phyloP scores from a whole-genome alignment of 306 rosid species.

The Cucumis sativus region Cucumber_9930_V3 NC_026657.2:35930501-35931000 shows the following conservation, averaged over 20 bases:
- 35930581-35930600: not conserved
- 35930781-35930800: slow-evolving; percentile 90
- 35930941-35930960: not conserved
- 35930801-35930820: slow-evolving; percentile 65
- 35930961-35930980: slow-evolving; percentile 82
- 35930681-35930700: slow-evolving; percentile 79
- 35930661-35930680: slow-evolving; percentile 70
- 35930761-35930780: slow-evolving; percentile 94
- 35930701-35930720: slow-evolving; percentile 89
- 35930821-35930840: slow-evolving; percentile 80
- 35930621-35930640: not conserved
- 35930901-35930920: not conserved
- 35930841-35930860: slow-evolving; percentile 64
- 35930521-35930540: not conserved
- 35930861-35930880: not conserved
- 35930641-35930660: slow-evolving; percentile 74
- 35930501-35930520: not conserved
- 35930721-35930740: slow-evolving; percentile 78
- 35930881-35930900: slow-evolving; percentile 3
- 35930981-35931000: slow-evolving; percentile 95
- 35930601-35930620: not conserved
- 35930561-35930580: not conserved
- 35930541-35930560: not conserved
- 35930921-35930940: not conserved
- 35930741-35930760: slow-evolving; percentile 79